A percentile compares a stretch with the other conserved stretches of the same genome.
Evolutionary conservation across 331 rosid genomes (phyloP).

Genomic region (Dryas integrifolia): DNA sequence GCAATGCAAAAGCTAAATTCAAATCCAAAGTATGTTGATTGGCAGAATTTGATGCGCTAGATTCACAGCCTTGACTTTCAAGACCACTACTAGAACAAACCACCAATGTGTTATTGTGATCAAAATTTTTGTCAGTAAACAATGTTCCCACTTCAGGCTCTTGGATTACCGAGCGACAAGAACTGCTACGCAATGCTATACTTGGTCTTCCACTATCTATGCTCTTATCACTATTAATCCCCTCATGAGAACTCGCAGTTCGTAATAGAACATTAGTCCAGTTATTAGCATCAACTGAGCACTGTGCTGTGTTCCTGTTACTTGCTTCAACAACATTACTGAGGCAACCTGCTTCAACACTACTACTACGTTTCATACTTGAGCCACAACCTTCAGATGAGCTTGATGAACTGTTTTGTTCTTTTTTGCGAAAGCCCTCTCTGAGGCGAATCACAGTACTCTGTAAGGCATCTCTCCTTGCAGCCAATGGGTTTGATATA

Average conservation of each 20-base stretch:
- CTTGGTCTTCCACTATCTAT: constrained; percentile 98
- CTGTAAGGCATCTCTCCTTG: constrained; percentile 97
- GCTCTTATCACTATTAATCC: constrained; percentile 92
- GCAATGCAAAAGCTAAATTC: constrained; percentile 87
- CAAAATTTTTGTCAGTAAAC: constrained; percentile 55
- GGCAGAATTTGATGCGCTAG: constrained; percentile 83
- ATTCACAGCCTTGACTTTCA: constrained; percentile 91
- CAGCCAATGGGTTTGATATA: constrained; percentile 81
- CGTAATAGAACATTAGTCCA: constrained; percentile 72
- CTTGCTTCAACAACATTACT: constrained; percentile 68
- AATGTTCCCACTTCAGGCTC: constrained; percentile 78
- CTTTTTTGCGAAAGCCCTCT: constrained; percentile 95
- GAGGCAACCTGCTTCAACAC: constrained; percentile 84
- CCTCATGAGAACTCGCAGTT: constrained; percentile 72
- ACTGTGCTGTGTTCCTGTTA: constrained; percentile 52
- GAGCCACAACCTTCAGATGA: constrained; percentile 99
- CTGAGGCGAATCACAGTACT: constrained; percentile 96
- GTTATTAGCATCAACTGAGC: constrained; percentile 66
- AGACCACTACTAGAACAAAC: constrained; percentile 90
- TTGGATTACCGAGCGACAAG: constrained; percentile 86
- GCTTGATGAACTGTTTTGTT: constrained; percentile 93
- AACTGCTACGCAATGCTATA: constrained; percentile 85
- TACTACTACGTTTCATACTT: constrained; percentile 93
- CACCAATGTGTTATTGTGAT: constrained; percentile 61
- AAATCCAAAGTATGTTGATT: constrained; percentile 87